Conservation (phyloP, 2,329 filamentous ascomycete genomes). For the Rhytidhysteron rufulum region DNA sequence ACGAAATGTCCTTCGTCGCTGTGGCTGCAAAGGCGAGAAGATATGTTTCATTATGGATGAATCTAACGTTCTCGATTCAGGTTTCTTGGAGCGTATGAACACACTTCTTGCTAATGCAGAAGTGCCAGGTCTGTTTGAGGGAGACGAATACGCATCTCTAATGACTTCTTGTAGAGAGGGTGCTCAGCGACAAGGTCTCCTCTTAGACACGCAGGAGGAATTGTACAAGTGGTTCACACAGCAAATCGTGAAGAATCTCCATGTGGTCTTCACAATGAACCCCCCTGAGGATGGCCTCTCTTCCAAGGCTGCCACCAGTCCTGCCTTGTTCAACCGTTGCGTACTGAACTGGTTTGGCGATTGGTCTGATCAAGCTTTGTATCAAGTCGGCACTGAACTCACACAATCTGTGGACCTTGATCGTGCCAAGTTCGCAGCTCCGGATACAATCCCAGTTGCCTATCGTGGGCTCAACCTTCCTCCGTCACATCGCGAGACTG, state of each 20-base stretch:
- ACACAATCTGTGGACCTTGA: constrained; percentile 96
- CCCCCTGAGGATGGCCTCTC: constrained; percentile 91
- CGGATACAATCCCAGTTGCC: constrained; percentile 88
- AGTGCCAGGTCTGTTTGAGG: constrained; percentile 96
- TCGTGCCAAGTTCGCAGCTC: constrained; percentile 76
- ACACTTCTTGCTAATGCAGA: constrained; percentile 98
- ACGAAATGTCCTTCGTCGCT: constrained; percentile 85
- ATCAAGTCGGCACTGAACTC: constrained; percentile 93
- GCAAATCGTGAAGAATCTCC: constrained; percentile 97
- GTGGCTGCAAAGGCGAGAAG: constrained; percentile 97
- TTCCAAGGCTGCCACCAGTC: constrained; percentile 95
- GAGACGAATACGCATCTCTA: constrained; percentile 95
- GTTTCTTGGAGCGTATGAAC: constrained; percentile 99
- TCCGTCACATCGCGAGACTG: constrained; percentile 82
- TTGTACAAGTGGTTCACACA: constrained; percentile 99
- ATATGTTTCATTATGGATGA: constrained; percentile 99
- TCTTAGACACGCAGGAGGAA: constrained; percentile 96
- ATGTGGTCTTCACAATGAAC: constrained; percentile 99
- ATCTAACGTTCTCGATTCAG: constrained; percentile 95
- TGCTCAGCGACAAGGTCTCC: constrained; percentile 88
- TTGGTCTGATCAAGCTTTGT: constrained; percentile 98
- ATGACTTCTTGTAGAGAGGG: constrained; percentile 99
- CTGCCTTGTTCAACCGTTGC: constrained; percentile 97
- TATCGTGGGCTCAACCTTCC: constrained; percentile 83
- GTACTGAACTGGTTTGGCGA: constrained; percentile 99